Percentiles rank a stretch among this genome's conserved stretches.
Conservation (phyloP, 2,329 filamentous ascomycete genomes). For the Escovopsis weberi region DNA sequence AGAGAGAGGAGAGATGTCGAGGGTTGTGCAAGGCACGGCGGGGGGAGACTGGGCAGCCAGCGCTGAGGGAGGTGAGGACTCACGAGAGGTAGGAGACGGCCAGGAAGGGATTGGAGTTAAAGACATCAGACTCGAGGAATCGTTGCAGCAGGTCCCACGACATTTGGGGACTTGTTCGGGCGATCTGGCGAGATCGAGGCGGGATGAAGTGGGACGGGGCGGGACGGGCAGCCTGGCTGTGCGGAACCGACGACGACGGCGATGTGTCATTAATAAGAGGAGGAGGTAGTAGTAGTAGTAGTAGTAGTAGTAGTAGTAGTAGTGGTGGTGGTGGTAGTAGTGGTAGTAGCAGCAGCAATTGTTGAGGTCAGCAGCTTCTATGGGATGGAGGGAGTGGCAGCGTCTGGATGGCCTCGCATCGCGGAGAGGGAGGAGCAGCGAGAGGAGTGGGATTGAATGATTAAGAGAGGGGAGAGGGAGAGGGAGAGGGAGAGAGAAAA, state of each 20-base stretch:
- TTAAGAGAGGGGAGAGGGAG: too few species aligned
- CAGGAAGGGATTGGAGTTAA: slow-evolving; percentile 81
- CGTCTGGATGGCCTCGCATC: slow-evolving; percentile 10
- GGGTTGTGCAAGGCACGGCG: too few species aligned
- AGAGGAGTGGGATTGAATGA: neutral
- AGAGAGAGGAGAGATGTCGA: too few species aligned
- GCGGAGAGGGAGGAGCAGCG: slow-evolving; percentile 4
- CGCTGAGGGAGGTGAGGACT: slow-evolving; percentile 20
- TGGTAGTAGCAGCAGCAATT: too few species aligned
- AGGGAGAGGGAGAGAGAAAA: too few species aligned
- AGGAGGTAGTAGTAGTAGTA: too few species aligned
- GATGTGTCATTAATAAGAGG: slow-evolving; percentile 9
- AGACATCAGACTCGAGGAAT: slow-evolving; percentile 88
- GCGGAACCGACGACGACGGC: slow-evolving; percentile 2
- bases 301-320: too few species aligned
- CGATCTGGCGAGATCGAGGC: slow-evolving; percentile 8
- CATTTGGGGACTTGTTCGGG: slow-evolving; percentile 30
- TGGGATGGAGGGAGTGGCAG: slow-evolving; percentile 5
- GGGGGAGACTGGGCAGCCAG: too few species aligned
- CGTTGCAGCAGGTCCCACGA: slow-evolving; percentile 80
- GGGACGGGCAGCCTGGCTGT: neutral
- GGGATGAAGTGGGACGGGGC: slow-evolving; percentile 8
- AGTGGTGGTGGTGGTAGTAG: too few species aligned
- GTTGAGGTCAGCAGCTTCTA: neutral
- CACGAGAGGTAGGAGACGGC: slow-evolving; percentile 81